Base-by-base conservation (phyloP, 352 stramenopile genomes). In the Globisporangium cederbergense region DNA sequence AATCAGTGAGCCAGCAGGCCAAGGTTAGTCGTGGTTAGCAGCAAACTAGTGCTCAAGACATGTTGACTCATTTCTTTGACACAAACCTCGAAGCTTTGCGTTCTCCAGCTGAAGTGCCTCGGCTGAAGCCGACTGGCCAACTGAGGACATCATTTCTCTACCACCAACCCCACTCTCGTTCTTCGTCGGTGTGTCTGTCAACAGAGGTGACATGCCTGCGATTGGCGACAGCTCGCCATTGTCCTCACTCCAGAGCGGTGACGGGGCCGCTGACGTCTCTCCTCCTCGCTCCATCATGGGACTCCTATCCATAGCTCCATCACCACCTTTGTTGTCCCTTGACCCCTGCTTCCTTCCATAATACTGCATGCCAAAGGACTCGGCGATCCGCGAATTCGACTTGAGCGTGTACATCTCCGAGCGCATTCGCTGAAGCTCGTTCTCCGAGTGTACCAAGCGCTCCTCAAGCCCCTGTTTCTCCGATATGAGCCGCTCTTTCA, bases 181-280 rank as follows among this genome's bases (percentile, higher is more conserved):
- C 20, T 60, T 57, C 1, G 36, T 34, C 2, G 78, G 77, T 4
- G 77, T 89, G 4, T 81, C 71, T 2, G 78, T 86, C 16, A 88
- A 42, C 20, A 89, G 42, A 18, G 77, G 77, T 6, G 82, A 86
- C 36, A 89, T 72, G 8, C 67, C 75, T 28, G 72, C 57, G 18
- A 89, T 40, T 2, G 81, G 79, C 4, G 78, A 91, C 1, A 87
- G 56, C 32, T 70, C 80, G 6, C 82, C 82, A 28, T 79, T 76
- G 53, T 89, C 82, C n/a, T 88, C 82, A 62, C 78, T 89, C 80
- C 82, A 91, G 2, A 90, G 58, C 14, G 80, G 80, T 8, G 82
- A 91, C 4, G 74, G 65, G 13, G 74, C 76, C 11, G 64, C 76
- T 36, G 62, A 50, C 0, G 56, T 18, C 2, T 36, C 53, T 25